Evolutionary conservation across 192 early-diverging fungal genomes (phyloP).

Genomic region (Coemansia sp.): DNA sequence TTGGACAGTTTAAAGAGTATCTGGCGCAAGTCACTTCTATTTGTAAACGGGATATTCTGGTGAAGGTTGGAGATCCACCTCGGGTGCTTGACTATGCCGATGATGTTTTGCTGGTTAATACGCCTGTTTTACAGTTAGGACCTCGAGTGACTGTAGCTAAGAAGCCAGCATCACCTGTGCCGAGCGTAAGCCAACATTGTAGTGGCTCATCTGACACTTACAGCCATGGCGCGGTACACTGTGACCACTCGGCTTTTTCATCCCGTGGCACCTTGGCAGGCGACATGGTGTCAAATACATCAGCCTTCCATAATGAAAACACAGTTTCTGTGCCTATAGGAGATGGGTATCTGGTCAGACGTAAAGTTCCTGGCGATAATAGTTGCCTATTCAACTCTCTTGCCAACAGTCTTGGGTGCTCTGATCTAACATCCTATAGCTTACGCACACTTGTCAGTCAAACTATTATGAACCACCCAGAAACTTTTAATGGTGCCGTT

Average conservation of each 20-base stretch:
- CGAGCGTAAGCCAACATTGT: no score
- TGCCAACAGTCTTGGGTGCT: slow-evolving; percentile 22
- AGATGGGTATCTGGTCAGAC: slow-evolving; percentile 30
- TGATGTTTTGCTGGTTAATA: slow-evolving; percentile 16
- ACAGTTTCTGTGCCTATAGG: slow-evolving; percentile 2
- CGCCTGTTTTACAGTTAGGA: slow-evolving; percentile 10
- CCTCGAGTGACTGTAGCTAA: slow-evolving; percentile 3
- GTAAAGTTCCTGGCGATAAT: slow-evolving; percentile 56
- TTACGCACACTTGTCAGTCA: slow-evolving; percentile 43
- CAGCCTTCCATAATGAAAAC: background rate
- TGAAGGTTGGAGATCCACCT: slow-evolving; percentile 35
- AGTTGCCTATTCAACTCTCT: slow-evolving; percentile 62
- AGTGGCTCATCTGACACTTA: background rate
- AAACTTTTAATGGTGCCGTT: slow-evolving; percentile 55
- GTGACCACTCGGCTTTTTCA: background rate
- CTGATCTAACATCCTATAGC: slow-evolving; percentile 5
- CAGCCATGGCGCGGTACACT: background rate
- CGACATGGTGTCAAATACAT: no score
- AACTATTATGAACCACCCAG: slow-evolving; percentile 47
- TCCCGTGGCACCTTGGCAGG: background rate
- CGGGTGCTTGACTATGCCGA: slow-evolving; percentile 19
- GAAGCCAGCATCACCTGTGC: background rate
- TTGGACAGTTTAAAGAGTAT: slow-evolving; percentile 28
- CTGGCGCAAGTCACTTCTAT: slow-evolving; percentile 16
- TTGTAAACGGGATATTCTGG: slow-evolving; percentile 4